These are phyloP conservation scores for Pisolithus sp. DNA, from an alignment of 768 basidiomycete species.

Conservation along the genomic window DNA sequence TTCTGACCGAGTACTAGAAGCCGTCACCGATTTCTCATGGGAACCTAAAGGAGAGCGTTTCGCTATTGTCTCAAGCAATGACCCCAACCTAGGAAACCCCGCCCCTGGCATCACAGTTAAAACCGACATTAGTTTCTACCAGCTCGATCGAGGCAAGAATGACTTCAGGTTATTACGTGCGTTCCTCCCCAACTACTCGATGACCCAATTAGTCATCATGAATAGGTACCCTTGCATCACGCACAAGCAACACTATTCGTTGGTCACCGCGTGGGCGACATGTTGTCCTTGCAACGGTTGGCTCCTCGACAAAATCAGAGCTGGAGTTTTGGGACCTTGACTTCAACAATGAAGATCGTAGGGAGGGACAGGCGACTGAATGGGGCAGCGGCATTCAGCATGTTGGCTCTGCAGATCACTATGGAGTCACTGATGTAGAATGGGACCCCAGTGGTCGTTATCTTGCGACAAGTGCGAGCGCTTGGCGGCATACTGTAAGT, in stretches of 20 bases:
- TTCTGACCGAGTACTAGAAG: conserved; percentile 46
- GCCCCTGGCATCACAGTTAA: conserved; percentile 91
- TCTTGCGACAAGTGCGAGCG: conserved; percentile 87
- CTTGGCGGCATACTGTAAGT: conserved; percentile 89
- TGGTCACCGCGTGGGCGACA: conserved; percentile 98
- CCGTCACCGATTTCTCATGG: conserved; percentile 96
- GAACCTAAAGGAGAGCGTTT: conserved; percentile 97
- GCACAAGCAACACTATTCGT: conserved; percentile 88
- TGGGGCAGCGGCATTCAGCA: conserved; percentile 85
- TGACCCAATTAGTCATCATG: conserved; percentile 6
- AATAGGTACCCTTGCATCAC: conserved; percentile 66
- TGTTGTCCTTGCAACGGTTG: conserved; percentile 92
- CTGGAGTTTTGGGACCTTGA: conserved; percentile 99
- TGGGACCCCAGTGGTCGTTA: conserved; percentile 98
- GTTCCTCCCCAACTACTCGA: conserved; percentile 16
- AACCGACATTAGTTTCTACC: conserved; percentile 95
- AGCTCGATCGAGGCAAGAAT: conserved; percentile 85
- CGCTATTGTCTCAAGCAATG: conserved; percentile 88
- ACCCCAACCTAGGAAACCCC: conserved; percentile 88
- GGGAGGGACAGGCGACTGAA: conserved; percentile 48
- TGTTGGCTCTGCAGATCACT: conserved; percentile 86
- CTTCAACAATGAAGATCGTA: conserved; percentile 60
- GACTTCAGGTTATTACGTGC: conserved; percentile 88
- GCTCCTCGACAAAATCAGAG: conserved; percentile 92
- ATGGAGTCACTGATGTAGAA: conserved; percentile 94